Conservation (phyloP, 768 basidiomycete genomes). For the Leccinum barrowsii region DNA sequence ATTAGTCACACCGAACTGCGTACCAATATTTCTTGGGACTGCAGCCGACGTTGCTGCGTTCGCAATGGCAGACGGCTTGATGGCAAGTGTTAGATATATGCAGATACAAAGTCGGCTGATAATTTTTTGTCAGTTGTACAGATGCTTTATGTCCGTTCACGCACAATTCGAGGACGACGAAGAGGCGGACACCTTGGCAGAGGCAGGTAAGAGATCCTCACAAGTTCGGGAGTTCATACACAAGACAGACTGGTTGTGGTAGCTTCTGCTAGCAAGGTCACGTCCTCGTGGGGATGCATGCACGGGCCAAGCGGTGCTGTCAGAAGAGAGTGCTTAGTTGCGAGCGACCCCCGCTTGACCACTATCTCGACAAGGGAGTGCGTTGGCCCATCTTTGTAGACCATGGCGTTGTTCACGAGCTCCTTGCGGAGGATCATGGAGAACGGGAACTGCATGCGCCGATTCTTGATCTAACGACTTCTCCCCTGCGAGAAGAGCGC, state of each 20-base stretch:
- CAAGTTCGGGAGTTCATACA: no score
- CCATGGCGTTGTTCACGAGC: background rate
- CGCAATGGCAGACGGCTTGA: background rate
- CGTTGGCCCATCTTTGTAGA: slow-evolving; percentile 20
- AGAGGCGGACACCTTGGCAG: no score
- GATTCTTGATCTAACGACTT: slow-evolving; percentile 2
- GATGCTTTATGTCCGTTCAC: background rate
- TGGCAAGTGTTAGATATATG: background rate
- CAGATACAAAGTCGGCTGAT: background rate
- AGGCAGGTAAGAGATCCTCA: no score
- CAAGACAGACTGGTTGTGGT: no score
- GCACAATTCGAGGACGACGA: no score
- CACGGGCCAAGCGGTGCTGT: no score
- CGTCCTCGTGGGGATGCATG: no score
- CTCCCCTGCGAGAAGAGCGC: slow-evolving; percentile 12
- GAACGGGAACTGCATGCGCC: slow-evolving; percentile 7
- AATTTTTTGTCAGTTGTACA: background rate
- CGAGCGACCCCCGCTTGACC: background rate
- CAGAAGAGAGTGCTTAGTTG: no score
- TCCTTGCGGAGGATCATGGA: slow-evolving; percentile 3
- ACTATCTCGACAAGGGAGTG: slow-evolving; percentile 21
- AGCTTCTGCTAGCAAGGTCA: no score
- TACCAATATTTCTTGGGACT: background rate
- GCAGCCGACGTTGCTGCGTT: background rate
- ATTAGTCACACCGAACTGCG: no score